Conservation (phyloP, 2,329 filamentous ascomycete species). For the Leptographium lundbergii region DNA sequence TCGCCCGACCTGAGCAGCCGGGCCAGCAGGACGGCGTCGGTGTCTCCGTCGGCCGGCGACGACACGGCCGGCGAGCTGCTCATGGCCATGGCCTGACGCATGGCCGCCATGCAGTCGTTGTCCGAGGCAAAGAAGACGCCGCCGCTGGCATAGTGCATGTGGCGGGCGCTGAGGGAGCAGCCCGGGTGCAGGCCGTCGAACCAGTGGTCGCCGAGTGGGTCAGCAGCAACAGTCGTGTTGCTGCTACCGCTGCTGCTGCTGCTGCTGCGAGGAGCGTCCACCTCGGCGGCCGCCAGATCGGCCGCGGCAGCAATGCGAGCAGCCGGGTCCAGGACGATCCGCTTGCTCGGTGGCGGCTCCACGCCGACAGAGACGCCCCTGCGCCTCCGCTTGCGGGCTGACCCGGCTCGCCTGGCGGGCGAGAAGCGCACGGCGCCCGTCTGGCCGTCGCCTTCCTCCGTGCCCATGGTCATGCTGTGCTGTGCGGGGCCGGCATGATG, state of each 20-base stretch:
- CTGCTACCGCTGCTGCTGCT: background rate
- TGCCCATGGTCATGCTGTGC: background rate
- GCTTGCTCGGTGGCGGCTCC: background rate
- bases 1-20: background rate
- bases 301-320: background rate
- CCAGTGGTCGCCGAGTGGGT: background rate
- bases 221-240: background rate
- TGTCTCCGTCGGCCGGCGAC: background rate
- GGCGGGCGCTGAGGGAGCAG: background rate
- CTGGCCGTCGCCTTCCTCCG: background rate
- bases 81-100: background rate
- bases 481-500: background rate
- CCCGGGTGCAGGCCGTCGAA: background rate
- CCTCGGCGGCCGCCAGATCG: background rate
- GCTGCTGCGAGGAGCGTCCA: background rate
- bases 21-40: background rate
- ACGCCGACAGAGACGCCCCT: background rate
- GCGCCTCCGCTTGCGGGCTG: background rate
- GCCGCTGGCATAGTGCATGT: conserved; percentile 4
- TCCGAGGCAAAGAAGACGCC: conserved; percentile 3
- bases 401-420: background rate
- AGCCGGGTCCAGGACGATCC: background rate
- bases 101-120: background rate
- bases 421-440: background rate
- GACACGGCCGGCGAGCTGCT: background rate